Evolutionary conservation across 2,329 filamentous ascomycete genomes (phyloP).

Genomic region (Colletotrichum tropicale): DNA sequence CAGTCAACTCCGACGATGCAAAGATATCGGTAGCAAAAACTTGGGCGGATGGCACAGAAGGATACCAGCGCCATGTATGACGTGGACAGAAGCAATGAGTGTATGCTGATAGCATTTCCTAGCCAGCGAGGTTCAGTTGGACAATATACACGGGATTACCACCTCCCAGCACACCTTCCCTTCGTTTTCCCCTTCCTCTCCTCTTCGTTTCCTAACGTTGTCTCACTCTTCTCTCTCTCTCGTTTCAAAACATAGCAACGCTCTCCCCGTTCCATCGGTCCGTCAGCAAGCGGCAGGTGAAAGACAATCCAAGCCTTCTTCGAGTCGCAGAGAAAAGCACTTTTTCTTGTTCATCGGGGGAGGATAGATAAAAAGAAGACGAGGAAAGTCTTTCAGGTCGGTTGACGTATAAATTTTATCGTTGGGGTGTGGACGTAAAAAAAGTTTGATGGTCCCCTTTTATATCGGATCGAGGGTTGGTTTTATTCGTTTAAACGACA

Average conservation of each 20-base stretch:
- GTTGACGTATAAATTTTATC: background rate
- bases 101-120: conserved; percentile 20
- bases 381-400: background rate
- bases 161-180: conserved; percentile 22
- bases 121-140: conserved; percentile 21
- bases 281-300: conserved; percentile 9
- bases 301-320: background rate
- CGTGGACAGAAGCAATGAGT: background rate
- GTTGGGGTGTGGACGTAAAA: background rate
- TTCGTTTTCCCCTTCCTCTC: background rate
- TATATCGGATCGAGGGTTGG: background rate
- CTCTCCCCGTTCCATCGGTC: background rate
- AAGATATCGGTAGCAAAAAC: background rate
- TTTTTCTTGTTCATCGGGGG: background rate
- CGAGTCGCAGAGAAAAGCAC: background rate
- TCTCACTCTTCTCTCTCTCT: background rate
- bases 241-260: background rate
- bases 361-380: background rate
- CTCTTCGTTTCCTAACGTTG: background rate
- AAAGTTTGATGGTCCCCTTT: background rate
- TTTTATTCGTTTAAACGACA: background rate
- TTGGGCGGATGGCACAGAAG: background rate
- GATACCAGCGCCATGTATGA: background rate
- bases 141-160: conserved; percentile 43
- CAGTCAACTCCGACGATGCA: background rate